These are phyloP conservation scores for Thermoascus crustaceus DNA, from an alignment of 2,329 filamentous ascomycete species.

Conservation along the genomic window DNA sequence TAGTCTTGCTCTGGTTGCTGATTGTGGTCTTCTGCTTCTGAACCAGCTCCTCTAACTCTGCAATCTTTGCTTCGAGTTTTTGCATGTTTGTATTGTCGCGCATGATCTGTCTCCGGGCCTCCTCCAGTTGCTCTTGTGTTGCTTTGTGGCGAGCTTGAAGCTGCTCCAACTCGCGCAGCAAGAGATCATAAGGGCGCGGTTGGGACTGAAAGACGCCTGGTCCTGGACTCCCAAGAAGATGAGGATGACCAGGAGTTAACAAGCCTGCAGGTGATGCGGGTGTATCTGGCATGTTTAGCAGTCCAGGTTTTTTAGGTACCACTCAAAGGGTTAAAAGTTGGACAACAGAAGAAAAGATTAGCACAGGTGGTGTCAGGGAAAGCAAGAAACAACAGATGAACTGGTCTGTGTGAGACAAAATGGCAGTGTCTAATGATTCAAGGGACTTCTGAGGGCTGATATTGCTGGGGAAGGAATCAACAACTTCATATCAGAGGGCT, in stretches of 20 bases:
- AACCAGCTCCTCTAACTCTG: slow-evolving; percentile 13
- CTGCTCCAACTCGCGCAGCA: background rate
- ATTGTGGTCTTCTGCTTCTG: slow-evolving; percentile 17
- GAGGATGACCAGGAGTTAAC: background rate
- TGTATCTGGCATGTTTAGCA: too few species aligned
- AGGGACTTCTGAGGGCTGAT: too few species aligned
- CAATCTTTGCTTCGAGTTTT: slow-evolving; percentile 9
- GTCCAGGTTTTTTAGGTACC: too few species aligned
- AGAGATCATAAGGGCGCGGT: background rate
- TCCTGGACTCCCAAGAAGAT: background rate
- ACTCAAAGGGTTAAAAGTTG: too few species aligned
- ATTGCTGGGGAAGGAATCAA: too few species aligned
- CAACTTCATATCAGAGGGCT: too few species aligned
- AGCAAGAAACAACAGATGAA: too few species aligned
- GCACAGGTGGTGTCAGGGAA: too few species aligned
- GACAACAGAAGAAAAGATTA: too few species aligned
- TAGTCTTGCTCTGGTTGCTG: slow-evolving; percentile 19
- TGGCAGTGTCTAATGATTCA: too few species aligned
- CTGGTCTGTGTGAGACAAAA: too few species aligned
- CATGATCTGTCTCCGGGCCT: slow-evolving; percentile 4
- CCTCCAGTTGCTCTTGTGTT: slow-evolving; percentile 7
- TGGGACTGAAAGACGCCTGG: background rate
- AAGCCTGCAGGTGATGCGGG: background rate
- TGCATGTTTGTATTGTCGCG: slow-evolving; percentile 7
- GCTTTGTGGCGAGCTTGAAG: slow-evolving; percentile 2